Evolutionary conservation across 768 basidiomycete genomes (phyloP).

Genomic region (Chalciporus pseudorubinellus): DNA sequence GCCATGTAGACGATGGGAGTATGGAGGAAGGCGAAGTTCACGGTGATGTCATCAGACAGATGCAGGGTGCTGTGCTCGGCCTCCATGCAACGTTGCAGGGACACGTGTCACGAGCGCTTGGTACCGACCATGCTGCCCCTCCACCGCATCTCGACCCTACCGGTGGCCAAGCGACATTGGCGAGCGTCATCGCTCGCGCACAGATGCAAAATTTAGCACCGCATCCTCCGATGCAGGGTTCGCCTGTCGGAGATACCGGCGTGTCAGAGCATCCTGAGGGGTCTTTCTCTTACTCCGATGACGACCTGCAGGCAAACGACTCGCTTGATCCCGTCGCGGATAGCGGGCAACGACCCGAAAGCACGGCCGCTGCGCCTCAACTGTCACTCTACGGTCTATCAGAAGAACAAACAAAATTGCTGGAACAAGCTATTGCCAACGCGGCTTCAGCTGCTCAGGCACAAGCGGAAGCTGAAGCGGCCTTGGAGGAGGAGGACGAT

Average conservation of each 20-base stretch:
- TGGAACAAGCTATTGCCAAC: conserved; percentile 72
- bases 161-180: conserved; percentile 63
- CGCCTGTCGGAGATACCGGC: conserved; percentile 1
- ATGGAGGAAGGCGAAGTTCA: conserved; percentile 66
- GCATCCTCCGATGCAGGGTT: conserved; percentile 13
- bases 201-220: conserved; percentile 48
- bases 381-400: conserved; percentile 70
- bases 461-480: conserved; percentile 77
- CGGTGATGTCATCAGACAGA: conserved; percentile 43
- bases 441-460: conserved; percentile 74
- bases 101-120: conserved; percentile 56
- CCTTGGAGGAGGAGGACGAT: conserved; percentile 68
- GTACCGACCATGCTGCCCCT: conserved; percentile 34
- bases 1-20: conserved; percentile 23
- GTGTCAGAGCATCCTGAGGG: conserved; percentile 11
- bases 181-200: conserved; percentile 70
- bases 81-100: conserved; percentile 56
- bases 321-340: conserved; percentile 10
- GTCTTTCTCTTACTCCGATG: conserved; percentile 3
- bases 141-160: conserved; percentile 41
- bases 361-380: conserved; percentile 31
- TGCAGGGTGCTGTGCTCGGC: conserved; percentile 51
- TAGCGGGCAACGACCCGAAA: conserved; percentile 6
- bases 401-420: conserved; percentile 64
- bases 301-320: background rate